Base-by-base conservation (phyloP, 2,329 filamentous ascomycete species). In the Fusarium avenaceum region DNA sequence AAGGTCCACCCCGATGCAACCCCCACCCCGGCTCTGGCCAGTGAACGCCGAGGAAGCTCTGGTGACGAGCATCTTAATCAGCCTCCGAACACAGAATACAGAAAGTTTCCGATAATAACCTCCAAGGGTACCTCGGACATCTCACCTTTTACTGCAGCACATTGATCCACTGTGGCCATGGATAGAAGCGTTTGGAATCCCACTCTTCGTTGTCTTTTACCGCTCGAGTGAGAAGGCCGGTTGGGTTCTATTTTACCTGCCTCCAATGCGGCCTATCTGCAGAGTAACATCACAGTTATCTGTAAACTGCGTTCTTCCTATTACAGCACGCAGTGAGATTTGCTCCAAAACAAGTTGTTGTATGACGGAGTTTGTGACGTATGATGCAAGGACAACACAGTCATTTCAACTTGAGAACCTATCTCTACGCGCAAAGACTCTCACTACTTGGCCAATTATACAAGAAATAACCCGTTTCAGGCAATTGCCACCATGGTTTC, bases 1-100 rank as follows among this genome's bases (percentile, higher is more conserved):
- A 38, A 26, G 35, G 38, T 30, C 62, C 62, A 47, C 62, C 19
- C 53, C 40, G 7, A 2, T 65, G 53, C 6, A 49, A 65, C 62
- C 60, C 60, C 32, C 28, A 42, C 15, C 32, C 19, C 19, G 26
- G 24, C 9, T 22, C 19, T 24, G 45, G n/a, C 26, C 26, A 26
- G 46, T 64, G 17, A 44, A 32, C 24, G 32, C 17, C 10, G 52
- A 49, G 14, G 46, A 64, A 33, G 4, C 45, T 52, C 59, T 35
- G 40, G 24, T n/a, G 9, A 20, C 8, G 8, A 20, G 38, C 19
- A 24, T 52, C n/a, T 38, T 19, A 10, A n/a, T 10, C 35, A 38
- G 17, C 17, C 17, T 38, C 35, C 10, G 35, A 19, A 19, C 19
- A 19, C 17, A 38, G 35, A 38, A 38, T 38, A 38, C 17, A 38